phyloP scores from a whole-genome alignment of 805 yeast genomes.

The Candida hungchunana region DNA sequence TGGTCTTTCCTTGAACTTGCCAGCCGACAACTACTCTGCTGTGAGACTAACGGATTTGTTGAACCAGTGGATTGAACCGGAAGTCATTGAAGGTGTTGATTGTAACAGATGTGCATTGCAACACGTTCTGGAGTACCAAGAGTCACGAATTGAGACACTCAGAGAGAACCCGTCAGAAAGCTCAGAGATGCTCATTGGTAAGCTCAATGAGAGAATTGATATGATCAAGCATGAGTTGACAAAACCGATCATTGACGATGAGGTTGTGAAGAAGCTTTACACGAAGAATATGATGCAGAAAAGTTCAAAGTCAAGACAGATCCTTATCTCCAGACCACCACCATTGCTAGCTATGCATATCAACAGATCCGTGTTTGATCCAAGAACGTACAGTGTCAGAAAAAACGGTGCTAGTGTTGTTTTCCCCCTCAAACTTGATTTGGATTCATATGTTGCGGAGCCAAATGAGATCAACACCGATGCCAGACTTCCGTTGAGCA shows the following conservation, averaged over 20 bases:
- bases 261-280: conserved; percentile 66
- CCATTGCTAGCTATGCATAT: conserved; percentile 80
- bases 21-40: conserved; percentile 41
- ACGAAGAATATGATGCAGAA: conserved; percentile 71
- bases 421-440: conserved; percentile 66
- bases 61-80: conserved; percentile 69
- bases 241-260: conserved; percentile 74
- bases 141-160: conserved; percentile 32
- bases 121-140: conserved; percentile 51
- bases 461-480: conserved; percentile 70
- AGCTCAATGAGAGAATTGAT: conserved; percentile 42
- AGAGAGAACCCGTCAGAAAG: conserved; percentile 19
- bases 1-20: conserved; percentile 69
- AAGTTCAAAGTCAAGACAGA: conserved; percentile 80
- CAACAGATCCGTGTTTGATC: conserved; percentile 90
- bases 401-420: conserved; percentile 81
- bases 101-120: conserved; percentile 87
- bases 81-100: conserved; percentile 87
- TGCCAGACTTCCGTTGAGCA: conserved; percentile 70
- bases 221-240: conserved; percentile 50
- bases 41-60: conserved; percentile 49
- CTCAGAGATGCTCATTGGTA: conserved; percentile 27
- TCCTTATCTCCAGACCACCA: conserved; percentile 75
- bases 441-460: conserved; percentile 66
- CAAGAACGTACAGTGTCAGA: conserved; percentile 73